Conservation (phyloP, 495 filamentous ascomycete species). For the Penicillium bovifimosum region DNA sequence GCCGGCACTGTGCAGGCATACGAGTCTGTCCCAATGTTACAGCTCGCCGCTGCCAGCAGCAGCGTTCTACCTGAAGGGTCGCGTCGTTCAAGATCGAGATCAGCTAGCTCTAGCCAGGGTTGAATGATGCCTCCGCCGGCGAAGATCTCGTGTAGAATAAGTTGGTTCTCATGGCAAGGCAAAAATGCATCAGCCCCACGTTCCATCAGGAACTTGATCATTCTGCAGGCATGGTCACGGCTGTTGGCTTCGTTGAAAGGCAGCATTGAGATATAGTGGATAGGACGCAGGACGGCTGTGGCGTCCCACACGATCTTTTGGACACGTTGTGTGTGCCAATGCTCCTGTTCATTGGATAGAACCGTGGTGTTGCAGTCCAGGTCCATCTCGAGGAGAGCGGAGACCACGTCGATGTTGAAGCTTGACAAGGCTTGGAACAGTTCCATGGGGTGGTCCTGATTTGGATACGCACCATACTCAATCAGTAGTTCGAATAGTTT, state of each 20-base stretch:
- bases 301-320: neutral
- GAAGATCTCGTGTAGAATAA: conserved; percentile 19
- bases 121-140: conserved; percentile 13
- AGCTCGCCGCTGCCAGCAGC: conserved; percentile 19
- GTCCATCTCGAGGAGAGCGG: conserved; percentile 8
- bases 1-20: conserved; percentile 6
- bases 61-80: conserved; percentile 17
- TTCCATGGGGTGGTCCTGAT: conserved; percentile 17
- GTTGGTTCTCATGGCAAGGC: neutral
- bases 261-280: conserved; percentile 16
- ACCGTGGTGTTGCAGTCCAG: conserved; percentile 14
- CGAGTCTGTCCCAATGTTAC: conserved; percentile 2
- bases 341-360: conserved; percentile 7
- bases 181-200: conserved; percentile 17
- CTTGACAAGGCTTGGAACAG: conserved; percentile 10
- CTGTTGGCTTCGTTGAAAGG: conserved; percentile 17
- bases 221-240: conserved; percentile 9
- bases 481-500: conserved; percentile 15
- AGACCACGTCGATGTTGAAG: conserved; percentile 9
- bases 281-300: conserved; percentile 5
- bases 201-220: conserved; percentile 8
- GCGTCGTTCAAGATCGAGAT: conserved; percentile 17
- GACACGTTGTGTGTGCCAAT: conserved; percentile 16
- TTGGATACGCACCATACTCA: conserved; percentile 15
- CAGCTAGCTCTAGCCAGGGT: conserved; percentile 13